Evolutionary conservation across 1,284 basidiomycete species (phyloP).

Genomic region (Cutaneotrichosporon arboriforme): DNA sequence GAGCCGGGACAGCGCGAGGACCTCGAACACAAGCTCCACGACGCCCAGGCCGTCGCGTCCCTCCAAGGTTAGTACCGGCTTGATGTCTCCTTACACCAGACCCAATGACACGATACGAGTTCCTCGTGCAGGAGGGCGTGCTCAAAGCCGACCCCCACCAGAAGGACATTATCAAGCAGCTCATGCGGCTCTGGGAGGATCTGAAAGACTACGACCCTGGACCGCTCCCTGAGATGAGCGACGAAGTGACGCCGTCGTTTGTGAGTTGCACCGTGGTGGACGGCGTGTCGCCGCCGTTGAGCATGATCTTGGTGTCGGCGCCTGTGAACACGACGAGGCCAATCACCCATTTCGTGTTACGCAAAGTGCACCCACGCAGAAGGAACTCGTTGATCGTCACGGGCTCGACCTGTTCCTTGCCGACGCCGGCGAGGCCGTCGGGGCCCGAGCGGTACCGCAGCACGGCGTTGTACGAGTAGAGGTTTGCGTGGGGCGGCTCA

Average conservation of each 20-base stretch:
- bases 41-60: constrained; percentile 15
- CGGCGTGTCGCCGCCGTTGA: constrained; percentile 86
- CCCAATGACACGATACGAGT: constrained; percentile 60
- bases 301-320: constrained; percentile 94
- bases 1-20: constrained; percentile 5
- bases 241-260: constrained; percentile 31
- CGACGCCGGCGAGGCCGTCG: constrained; percentile 15
- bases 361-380: constrained; percentile 82
- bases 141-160: constrained; percentile 79
- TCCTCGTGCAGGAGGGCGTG: constrained; percentile 64
- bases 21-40: constrained; percentile 10
- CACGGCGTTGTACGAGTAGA: constrained; percentile 85
- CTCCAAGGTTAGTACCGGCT: constrained; percentile 10
- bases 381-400: constrained; percentile 88
- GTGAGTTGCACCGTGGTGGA: too few relatives aligned
- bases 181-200: constrained; percentile 73
- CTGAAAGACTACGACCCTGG: constrained; percentile 69
- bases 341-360: constrained; percentile 92
- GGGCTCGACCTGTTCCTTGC: constrained; percentile 45
- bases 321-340: constrained; percentile 75
- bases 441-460: constrained; percentile 58
- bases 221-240: constrained; percentile 52
- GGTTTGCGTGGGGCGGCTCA: constrained; percentile 86
- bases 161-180: constrained; percentile 69
- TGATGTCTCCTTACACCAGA: constrained; percentile 22